Evolutionary conservation across 2,329 filamentous ascomycete genomes (phyloP), one percentile per base, ranked within the genome.

Genomic region (Xylaria digitata): DNA sequence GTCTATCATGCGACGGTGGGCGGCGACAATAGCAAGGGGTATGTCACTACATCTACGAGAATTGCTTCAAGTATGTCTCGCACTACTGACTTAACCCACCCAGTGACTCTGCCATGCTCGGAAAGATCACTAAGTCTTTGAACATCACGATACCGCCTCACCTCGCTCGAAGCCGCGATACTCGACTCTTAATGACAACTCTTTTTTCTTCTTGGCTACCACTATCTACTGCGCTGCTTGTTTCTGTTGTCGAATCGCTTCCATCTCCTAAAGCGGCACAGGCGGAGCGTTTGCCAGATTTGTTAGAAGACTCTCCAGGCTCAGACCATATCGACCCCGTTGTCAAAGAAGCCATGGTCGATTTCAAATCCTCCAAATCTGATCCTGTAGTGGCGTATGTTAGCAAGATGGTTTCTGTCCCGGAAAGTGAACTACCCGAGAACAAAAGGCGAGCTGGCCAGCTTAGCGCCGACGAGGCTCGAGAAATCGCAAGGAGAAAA

Each of bases 361-460:
- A 89, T 0, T 97, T 97, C 76, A 92, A 92, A 75, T 87, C 87
- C 3, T 85, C 84, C 0, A 84, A 87, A 45, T 85, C 89, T 0
- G 91, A 92, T 64, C 94, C 95, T 0, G 89, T 97, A 0, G 93
- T 99, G 1, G 95, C 93, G 8, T 99, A 97, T 72, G 92, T 99
- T 67, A 98, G 95, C 81, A 99, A 99, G 78, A 97, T 99, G 94
- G 92, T 98, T 1, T 96, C 96, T 0, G 86, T 99, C 13, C 95
- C 94, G 0, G 93, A 96, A 75, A 97, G 93, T 78, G 95, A 99
- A 74, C 83, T 99, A 5, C 92, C 93, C 0, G 88, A 95, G 59
- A 97, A 97, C 78, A 96, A 91, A 78, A 86, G 93, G 52, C 86
- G 89, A 17, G 79, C 81, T 17, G 90, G 90, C 0, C 89, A 89